Evolutionary conservation across 306 rosid genomes (phyloP), one percentile per base, ranked within the genome.

Genomic region (Echinosophora koreensis): DNA sequence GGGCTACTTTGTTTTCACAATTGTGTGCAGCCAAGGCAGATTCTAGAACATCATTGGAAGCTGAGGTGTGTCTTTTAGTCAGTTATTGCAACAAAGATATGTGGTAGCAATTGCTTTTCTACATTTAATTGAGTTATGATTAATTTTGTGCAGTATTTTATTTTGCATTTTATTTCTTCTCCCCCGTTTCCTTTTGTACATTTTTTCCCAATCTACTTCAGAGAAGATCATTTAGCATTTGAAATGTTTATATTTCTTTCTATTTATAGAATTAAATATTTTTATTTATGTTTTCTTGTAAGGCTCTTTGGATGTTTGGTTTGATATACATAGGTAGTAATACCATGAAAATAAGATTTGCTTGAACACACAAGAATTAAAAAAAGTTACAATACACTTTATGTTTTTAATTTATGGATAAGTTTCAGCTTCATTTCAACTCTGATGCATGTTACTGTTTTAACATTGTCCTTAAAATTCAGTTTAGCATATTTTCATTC

Each of bases 31-130:
- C 70, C 81, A 96, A 96, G 87, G 97, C 98, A 75, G 99, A 92
- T 79, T 84, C 98, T 16, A 92, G 97, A 84, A 96, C 99, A 58
- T 96, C 99, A 65, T 85, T 96, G 80, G 99, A 92, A 86, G 98
- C 99, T 32, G 99, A 96, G 97, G 99, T 92, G 71, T 82, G 87
- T 69, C 74, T 76, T 27, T 41, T 32, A 22, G 47, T 74, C 57
- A 57, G 52, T 50, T 46, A 9, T 76, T 85, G 66, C 44, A 59
- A 37, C 13, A 44, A 74, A 15, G 69, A 47, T 44, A 12, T 34
- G 51, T 54, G 12, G 44, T 52, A 41, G 11, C 46, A 1, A 35
- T 30, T 61, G 13, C 39, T 51, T 52, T 73, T 63, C 12, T 22
- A 35, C 57, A 30, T 62, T 50, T 77, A 30, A 47, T 54, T 27